A percentile compares a stretch with the other conserved stretches of the same genome.
Evolutionary conservation across 106 monocot genomes (phyloP).

Genomic region (Narthecium ossifragum): DNA sequence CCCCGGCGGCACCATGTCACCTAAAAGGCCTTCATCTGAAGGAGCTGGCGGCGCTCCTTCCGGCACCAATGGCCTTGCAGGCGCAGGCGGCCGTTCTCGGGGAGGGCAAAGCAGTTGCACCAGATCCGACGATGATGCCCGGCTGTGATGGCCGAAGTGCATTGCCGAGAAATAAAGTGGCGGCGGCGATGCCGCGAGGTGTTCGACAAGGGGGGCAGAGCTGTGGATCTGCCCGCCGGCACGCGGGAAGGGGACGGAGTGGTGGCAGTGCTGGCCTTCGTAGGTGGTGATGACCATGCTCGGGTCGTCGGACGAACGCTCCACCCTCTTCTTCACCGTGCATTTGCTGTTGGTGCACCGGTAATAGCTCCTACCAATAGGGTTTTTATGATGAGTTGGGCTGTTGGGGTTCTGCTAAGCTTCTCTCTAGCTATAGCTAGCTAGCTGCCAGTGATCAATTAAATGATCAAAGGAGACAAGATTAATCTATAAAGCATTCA

Average conservation of each 20-base stretch:
- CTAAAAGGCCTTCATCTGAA: constrained; percentile 26
- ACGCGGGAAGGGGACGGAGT: constrained; percentile 37
- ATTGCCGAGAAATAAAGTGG: constrained; percentile 6
- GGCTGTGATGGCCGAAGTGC: constrained; percentile 5
- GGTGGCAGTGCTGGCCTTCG: constrained; percentile 62
- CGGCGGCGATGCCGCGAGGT: constrained; percentile 1
- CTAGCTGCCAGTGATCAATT: no score
- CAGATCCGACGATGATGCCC: background rate
- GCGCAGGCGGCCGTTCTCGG: background rate
- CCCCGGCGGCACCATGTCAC: constrained; percentile 37
- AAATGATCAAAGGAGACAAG: no score
- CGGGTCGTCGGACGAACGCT: constrained; percentile 41
- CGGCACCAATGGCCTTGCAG: background rate
- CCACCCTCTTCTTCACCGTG: constrained; percentile 51
- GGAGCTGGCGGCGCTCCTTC: background rate
- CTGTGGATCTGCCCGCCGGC: background rate
- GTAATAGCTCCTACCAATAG: constrained; percentile 61
- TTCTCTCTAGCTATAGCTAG: no score
- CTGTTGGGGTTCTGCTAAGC: no score
- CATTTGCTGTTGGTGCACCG: constrained; percentile 57
- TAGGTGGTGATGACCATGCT: constrained; percentile 51
- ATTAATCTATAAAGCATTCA: no score
- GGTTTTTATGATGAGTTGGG: background rate
- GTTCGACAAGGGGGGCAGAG: constrained; percentile 13
- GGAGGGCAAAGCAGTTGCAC: background rate